Conservation (phyloP, 177 flowering plant genomes). For the Vitis hybrid region DNA sequence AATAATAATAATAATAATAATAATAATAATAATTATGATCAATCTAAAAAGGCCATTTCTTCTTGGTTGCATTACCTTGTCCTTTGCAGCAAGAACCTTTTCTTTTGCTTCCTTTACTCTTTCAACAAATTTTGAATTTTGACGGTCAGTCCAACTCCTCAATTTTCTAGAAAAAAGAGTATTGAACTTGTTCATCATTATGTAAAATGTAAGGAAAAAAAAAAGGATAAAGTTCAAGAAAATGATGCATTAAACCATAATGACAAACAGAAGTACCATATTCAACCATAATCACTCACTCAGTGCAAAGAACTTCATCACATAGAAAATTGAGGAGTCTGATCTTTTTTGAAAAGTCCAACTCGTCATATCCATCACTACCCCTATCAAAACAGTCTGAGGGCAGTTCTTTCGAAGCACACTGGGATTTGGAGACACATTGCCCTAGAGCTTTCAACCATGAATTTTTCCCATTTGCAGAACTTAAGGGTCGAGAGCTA, state of each 20-base stretch:
- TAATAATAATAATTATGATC: no score
- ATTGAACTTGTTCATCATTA: no score
- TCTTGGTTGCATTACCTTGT: slow-evolving; percentile 38
- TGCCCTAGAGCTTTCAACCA: slow-evolving; percentile 60
- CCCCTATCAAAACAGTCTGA: slow-evolving; percentile 31
- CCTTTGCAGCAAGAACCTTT: slow-evolving; percentile 46
- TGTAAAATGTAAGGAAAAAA: no score
- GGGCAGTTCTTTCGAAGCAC: slow-evolving; percentile 29
- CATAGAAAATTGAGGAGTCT: slow-evolving; percentile 65
- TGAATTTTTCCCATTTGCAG: slow-evolving; percentile 30
- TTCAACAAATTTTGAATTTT: slow-evolving; percentile 30
- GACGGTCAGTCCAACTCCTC: slow-evolving; percentile 55
- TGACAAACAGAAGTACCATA: background rate
- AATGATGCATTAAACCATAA: background rate
- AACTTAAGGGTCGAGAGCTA: slow-evolving; percentile 28
- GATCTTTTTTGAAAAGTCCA: slow-evolving; percentile 52
- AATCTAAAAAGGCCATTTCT: no score
- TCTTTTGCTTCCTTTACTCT: slow-evolving; percentile 41
- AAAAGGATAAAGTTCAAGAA: no score
- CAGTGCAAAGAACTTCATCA: slow-evolving; percentile 68
- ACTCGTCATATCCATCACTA: slow-evolving; percentile 38
- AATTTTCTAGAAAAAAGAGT: slow-evolving; percentile 31
- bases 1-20: no score
- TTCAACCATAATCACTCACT: slow-evolving; percentile 34
- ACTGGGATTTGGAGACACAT: slow-evolving; percentile 42